These are phyloP conservation scores for Takashimella tepidaria DNA, from an alignment of 1,284 basidiomycete species.

Conservation along the genomic window DNA sequence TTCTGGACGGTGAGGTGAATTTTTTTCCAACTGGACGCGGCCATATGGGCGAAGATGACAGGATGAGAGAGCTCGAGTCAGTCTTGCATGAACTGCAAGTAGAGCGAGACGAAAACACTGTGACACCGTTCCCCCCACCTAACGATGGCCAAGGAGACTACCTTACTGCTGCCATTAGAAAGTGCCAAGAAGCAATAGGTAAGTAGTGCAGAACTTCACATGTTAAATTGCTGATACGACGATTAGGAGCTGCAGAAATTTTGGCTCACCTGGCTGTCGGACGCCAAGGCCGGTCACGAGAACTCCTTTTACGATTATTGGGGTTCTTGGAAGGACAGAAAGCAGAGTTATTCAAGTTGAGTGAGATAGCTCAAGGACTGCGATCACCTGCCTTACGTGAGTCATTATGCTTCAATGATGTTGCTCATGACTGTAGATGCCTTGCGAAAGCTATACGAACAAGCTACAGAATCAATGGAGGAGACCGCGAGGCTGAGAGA, in stretches of 20 bases:
- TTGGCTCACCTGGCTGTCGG: neutral
- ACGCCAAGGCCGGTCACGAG: neutral
- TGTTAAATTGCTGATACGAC: no score
- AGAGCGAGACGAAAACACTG: neutral
- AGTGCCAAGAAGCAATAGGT: neutral
- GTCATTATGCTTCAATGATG: neutral
- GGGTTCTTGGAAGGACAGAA: neutral
- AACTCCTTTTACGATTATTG: neutral
- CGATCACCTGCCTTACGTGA: neutral
- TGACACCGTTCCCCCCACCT: neutral
- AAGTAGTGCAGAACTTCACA: neutral
- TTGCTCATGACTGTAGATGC: neutral
- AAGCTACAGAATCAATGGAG: conserved; percentile 18
- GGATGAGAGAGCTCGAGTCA: neutral
- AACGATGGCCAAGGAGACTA: neutral
- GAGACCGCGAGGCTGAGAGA: conserved; percentile 1
- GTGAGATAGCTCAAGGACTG: neutral
- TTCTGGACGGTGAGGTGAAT: no score
- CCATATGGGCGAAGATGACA: neutral
- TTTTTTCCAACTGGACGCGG: no score
- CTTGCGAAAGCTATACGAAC: neutral
- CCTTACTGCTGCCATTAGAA: neutral
- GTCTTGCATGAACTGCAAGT: neutral
- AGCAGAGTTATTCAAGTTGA: neutral
- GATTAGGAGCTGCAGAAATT: neutral